Base-by-base conservation (phyloP, 768 basidiomycete species). In the Saitozyma podzolica region DNA sequence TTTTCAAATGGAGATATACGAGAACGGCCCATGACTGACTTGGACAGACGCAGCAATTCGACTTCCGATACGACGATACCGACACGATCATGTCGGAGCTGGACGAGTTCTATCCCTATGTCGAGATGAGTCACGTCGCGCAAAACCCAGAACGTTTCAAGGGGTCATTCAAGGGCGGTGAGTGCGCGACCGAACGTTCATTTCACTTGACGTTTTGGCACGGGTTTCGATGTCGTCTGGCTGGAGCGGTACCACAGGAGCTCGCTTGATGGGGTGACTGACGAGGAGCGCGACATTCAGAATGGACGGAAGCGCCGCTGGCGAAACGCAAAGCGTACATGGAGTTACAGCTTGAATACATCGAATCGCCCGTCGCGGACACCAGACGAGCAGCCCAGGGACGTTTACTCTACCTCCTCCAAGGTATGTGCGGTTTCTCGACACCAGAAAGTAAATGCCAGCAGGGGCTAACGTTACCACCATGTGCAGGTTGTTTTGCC, bases 101-200 rank as follows among this genome's bases (percentile, higher is more conserved):
- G 45, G 91, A 97, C 62, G 96, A 99, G 80, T 97, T 98, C 81
- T 98, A 95, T 80, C 91, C 92, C 19, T 99, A 96, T 80, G 87
- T 92, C 64, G 95, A 97, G 82, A 91, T 92, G 86, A 86, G 89
- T 0, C 90, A 93, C 76, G 88, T 92, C 19, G 86, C 86, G 2
- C 90, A 91, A 82, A 91, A 92, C 76, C 82, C 91, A 66, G 88
- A 87, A 73, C 89, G 90, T 50, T 96, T 92, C 89, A 86, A 89
- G 72, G 88, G 88, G 45, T 91, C 89, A 49, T 94, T 89, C 76
- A 80, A 84, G 40, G 86, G 86, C 80, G 89, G 92, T 89, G 73
- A 70, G 86, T 79, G 6, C 42, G 52, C 58, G 8, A 7, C 16
- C 39, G n/a, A 10, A 45, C 54, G 45, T 39, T 40, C 10, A 13